Evolutionary conservation across 768 basidiomycete genomes (phyloP).

Genomic region (Collybia mongolica): DNA sequence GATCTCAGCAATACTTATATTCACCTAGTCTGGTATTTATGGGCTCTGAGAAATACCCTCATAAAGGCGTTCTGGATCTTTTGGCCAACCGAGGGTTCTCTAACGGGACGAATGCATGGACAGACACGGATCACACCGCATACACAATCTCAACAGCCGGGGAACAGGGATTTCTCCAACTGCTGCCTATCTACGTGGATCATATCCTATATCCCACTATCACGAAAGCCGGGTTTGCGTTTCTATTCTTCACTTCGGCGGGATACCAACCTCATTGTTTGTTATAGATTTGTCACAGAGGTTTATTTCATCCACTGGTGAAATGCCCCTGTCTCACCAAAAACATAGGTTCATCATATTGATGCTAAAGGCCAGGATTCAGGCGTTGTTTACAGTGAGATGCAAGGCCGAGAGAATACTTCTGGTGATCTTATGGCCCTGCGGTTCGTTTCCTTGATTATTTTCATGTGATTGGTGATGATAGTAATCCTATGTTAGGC

Average conservation of each 20-base stretch:
- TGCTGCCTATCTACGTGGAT: slow-evolving; percentile 89
- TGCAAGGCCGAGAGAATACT: slow-evolving; percentile 96
- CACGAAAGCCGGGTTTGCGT: slow-evolving; percentile 75
- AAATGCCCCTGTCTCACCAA: slow-evolving; percentile 4
- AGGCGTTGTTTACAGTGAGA: slow-evolving; percentile 96
- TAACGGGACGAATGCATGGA: slow-evolving; percentile 95
- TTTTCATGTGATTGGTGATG: background rate
- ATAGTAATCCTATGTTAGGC: slow-evolving; percentile 34
- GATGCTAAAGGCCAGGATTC: slow-evolving; percentile 88
- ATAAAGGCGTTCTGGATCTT: slow-evolving; percentile 94
- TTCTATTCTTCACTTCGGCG: background rate
- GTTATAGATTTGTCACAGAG: slow-evolving; percentile 54
- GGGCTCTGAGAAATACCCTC: slow-evolving; percentile 93
- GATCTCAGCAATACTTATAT: slow-evolving; percentile 1
- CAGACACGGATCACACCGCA: slow-evolving; percentile 91
- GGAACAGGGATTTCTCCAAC: slow-evolving; percentile 84
- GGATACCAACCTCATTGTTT: background rate
- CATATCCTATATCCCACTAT: slow-evolving; percentile 97
- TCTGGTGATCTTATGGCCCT: slow-evolving; percentile 89
- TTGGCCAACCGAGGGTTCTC: slow-evolving; percentile 94
- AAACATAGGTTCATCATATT: slow-evolving; percentile 86
- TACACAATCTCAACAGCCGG: slow-evolving; percentile 97
- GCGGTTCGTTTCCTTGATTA: slow-evolving; percentile 44
- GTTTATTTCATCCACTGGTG: slow-evolving; percentile 27
- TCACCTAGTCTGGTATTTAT: slow-evolving; percentile 78